Evolutionary conservation across 208 protist genomes (phyloP), one percentile per base, ranked within the genome.

Genomic region (Sergeia podlipaevii): DNA sequence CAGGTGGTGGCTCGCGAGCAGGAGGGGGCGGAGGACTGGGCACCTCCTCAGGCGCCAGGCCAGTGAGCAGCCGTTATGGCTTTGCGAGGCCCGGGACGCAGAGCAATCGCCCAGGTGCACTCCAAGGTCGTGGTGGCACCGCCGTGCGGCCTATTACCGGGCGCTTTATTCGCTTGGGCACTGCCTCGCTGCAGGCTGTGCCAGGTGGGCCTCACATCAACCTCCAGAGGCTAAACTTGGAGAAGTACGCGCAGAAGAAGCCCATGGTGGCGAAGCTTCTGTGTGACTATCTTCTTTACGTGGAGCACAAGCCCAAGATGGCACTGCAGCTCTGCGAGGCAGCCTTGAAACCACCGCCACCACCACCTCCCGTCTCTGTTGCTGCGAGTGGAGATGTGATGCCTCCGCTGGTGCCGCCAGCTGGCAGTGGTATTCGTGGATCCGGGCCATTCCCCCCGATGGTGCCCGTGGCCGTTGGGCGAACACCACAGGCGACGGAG

Each of bases 251-350:
- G 8, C 70, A 65, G 0, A 62, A 71, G 49, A 79, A 80, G 47
- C 95, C 95, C 13, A 79, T 96, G 57, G 48, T 97, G 20, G 89
- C 91, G 7, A 97, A 96, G 70, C 72, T 95, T 28, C 74, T 98
- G 20, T 98, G 89, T 66, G 95, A 98, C 51, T 98, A 97, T 54
- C 63, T 98, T 8, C 74, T 98, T 13, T 92, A 95, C 72, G 83
- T 94, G 28, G 94, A 98, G 34, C 94, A 97, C 68, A 89, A 91
- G 41, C 92, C 93, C 2, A 76, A 77, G 58, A 69, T 89, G 60
- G 95, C 95, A 38, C 49, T 98, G 38, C 93, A 97, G 59, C 78
- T 98, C 24, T 88, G 83, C 48, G 66, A 55, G 6, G 66, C 61
- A 5, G 80, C 73, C 1, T 49, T 92, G 41, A 71, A 69, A 29